Evolutionary conservation across 495 filamentous ascomycete genomes (phyloP), one percentile per base, ranked within the genome.

Genomic region (Tuber calosporum): DNA sequence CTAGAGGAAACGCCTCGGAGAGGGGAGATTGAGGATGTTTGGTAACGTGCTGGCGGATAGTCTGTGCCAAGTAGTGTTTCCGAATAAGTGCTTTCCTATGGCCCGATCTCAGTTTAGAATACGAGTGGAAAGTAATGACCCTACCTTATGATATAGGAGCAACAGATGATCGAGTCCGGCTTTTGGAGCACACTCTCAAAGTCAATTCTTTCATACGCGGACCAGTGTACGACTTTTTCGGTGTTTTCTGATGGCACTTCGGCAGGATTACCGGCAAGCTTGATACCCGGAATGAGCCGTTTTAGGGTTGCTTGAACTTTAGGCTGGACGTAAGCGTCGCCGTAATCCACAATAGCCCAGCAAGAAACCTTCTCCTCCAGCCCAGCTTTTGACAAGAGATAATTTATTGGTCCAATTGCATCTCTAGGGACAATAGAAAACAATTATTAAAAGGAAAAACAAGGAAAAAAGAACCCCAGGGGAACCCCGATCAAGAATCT

Each of bases 41-140:
- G 30, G 90, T 87, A 19, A 91, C 83, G 90, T 93, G 96, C 76
- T 89, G 89, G 58, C 88, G 84, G 45, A 96, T 87, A 0, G 94
- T 97, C 22, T 89, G 88, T 7, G 89, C 87, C 4, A 99, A 86
- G 81, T 93, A 97, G 81, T 99, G 95, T 82, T 99, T 99, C 68
- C 95, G 88, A 79, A 97, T 97, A n/a, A 99, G 84, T 1, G 95
- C 95, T 86, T 97, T 98, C 79, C 95, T 93, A 7, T 17, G 22
- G 37, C 26, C 26, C 4, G 11, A 7, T 40, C 43, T 77, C 39
- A 77, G 73, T 38, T n/a, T 36, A 26, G 38, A 71, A 37, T 11
- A 4, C 8, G 66, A 8, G 40, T 26, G 30, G 43, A 39, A 62
- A 19, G n/a, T 20, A 19, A 41, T 74, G 70, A 72, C 17, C 72